These are phyloP conservation scores for Venturia effusa DNA, from an alignment of 2,329 filamentous ascomycete genomes.

Conservation along the genomic window DNA sequence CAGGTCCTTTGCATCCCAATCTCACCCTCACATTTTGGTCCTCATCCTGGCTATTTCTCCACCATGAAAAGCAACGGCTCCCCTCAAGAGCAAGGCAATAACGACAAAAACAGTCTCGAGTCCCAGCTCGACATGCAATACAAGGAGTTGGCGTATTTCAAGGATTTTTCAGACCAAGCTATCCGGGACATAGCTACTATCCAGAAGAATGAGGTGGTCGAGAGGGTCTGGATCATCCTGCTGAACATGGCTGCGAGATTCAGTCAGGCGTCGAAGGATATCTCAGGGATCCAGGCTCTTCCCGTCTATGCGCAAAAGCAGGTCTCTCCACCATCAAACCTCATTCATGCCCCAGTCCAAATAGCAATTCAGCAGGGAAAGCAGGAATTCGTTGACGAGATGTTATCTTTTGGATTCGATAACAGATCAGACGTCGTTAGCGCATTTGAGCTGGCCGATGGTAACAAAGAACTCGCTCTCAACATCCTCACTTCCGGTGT, in stretches of 20 bases:
- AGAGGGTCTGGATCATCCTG: neutral
- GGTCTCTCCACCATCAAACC: neutral
- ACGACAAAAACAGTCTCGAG: neutral
- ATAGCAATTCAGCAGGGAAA: neutral
- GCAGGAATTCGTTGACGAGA: neutral
- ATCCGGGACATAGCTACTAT: neutral
- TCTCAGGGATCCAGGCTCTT: neutral
- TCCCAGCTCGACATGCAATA: neutral
- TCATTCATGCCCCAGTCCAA: neutral
- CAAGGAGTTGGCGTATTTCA: neutral
- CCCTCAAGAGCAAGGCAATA: neutral
- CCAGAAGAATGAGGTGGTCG: neutral
- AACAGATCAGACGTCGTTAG: neutral
- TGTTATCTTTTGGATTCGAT: neutral
- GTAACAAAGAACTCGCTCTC: neutral
- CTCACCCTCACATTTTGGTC: neutral
- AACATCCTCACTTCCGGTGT: neutral
- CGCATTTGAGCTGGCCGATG: neutral
- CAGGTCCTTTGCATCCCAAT: neutral
- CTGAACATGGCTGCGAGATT: neutral
- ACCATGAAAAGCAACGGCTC: neutral
- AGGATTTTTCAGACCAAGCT: neutral
- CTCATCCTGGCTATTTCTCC: neutral
- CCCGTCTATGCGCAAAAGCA: neutral
- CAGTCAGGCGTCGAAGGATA: neutral